Percentiles rank a stretch among this genome's conserved stretches.
phyloP scores from a whole-genome alignment of 371 early-diverging fungal genomes.

The Mucor lusitanicus region DNA sequence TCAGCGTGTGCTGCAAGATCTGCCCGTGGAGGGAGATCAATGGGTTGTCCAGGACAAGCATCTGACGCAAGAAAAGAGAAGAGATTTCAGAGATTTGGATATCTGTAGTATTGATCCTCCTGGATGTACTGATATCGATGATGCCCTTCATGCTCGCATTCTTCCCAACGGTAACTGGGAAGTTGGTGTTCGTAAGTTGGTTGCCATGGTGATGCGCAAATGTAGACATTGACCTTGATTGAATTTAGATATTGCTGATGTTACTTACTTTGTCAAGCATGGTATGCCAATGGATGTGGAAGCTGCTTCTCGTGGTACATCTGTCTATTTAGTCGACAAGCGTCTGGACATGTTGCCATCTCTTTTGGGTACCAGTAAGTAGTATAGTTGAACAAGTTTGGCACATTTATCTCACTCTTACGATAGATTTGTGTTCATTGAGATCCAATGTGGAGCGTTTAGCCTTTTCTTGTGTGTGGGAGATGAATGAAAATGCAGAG shows the following conservation, averaged over 20 bases:
- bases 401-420: background rate
- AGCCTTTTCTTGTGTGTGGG: constrained; percentile 87
- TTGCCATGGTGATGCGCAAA: background rate
- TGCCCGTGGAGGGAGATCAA: constrained; percentile 86
- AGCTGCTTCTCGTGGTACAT: constrained; percentile 90
- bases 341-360: constrained; percentile 98
- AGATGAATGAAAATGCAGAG: constrained; percentile 77
- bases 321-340: constrained; percentile 94
- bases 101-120: constrained; percentile 99
- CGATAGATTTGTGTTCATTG: constrained; percentile 85
- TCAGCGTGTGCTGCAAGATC: constrained; percentile 73
- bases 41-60: constrained; percentile 83
- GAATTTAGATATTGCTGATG: constrained; percentile 93
- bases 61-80: constrained; percentile 61
- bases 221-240: background rate
- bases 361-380: constrained; percentile 79
- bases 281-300: constrained; percentile 87
- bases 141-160: constrained; percentile 90
- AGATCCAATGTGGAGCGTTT: constrained; percentile 89
- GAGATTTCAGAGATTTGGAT: constrained; percentile 81
- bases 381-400: too few relatives aligned
- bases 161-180: constrained; percentile 91
- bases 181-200: constrained; percentile 82
- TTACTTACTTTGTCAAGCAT: constrained; percentile 92
- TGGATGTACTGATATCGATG: constrained; percentile 99